Conservation (phyloP, 2,329 filamentous ascomycete genomes). For the Cercospora sesami region DNA sequence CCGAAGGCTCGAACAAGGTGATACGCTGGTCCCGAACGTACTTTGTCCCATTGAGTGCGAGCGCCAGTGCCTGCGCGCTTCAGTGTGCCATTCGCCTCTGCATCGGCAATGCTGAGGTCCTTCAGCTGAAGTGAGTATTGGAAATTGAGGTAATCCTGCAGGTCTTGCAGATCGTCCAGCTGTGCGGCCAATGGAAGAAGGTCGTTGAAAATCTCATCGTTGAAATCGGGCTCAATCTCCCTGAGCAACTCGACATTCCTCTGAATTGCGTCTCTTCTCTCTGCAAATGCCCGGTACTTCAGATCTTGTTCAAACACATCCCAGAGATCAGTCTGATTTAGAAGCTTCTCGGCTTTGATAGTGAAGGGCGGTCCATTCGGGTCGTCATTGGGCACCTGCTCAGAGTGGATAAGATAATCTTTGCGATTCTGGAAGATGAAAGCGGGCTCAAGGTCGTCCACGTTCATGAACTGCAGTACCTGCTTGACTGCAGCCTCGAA, state of each 20-base stretch:
- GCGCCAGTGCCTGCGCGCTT: conserved; percentile 75
- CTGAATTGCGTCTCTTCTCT: conserved; percentile 84
- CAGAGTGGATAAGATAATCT: conserved; percentile 91
- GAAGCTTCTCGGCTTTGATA: conserved; percentile 77
- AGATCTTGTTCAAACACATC: conserved; percentile 91
- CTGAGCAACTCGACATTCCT: conserved; percentile 75
- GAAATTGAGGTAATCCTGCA: conserved; percentile 96
- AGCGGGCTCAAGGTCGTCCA: conserved; percentile 91
- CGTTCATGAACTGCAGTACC: conserved; percentile 91
- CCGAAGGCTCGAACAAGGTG: conserved; percentile 85
- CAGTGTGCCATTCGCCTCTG: conserved; percentile 66
- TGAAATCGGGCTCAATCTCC: conserved; percentile 55
- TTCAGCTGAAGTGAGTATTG: conserved; percentile 82
- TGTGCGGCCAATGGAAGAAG: conserved; percentile 77
- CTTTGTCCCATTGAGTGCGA: conserved; percentile 76
- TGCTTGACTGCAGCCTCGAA: conserved; percentile 88
- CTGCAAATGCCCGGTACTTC: conserved; percentile 88
- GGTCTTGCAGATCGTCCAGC: conserved; percentile 93
- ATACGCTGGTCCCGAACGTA: conserved; percentile 77
- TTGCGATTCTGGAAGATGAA: conserved; percentile 98
- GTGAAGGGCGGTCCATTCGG: conserved; percentile 70
- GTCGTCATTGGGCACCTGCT: conserved; percentile 68
- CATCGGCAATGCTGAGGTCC: conserved; percentile 67
- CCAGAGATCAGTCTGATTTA: conserved; percentile 93
- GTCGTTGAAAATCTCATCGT: conserved; percentile 75